These are phyloP conservation scores for Alloteropsis angusta DNA, from an alignment of 202 grass and related monocot genomes.

Conservation along the genomic window DNA sequence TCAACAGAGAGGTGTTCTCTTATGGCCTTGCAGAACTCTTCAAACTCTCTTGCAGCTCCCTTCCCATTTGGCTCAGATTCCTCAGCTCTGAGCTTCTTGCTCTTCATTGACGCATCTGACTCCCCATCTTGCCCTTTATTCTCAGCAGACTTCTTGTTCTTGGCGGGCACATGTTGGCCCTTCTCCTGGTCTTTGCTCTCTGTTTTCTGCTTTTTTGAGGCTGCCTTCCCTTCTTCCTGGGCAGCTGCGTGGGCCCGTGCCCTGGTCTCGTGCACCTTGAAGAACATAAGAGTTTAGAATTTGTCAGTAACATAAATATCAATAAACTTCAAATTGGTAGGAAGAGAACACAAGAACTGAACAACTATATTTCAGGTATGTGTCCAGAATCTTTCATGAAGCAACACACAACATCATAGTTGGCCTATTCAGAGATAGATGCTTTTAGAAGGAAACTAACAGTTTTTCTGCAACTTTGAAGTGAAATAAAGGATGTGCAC, in stretches of 20 bases:
- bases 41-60: constrained; percentile 25
- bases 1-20: constrained; percentile 49
- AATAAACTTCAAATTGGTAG: background rate
- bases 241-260: constrained; percentile 37
- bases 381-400: background rate
- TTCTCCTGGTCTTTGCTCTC: constrained; percentile 33
- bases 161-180: constrained; percentile 27
- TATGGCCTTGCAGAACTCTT: constrained; percentile 57
- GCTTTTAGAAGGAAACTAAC: background rate
- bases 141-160: constrained; percentile 37
- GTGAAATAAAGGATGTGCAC: background rate
- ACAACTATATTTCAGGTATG: background rate
- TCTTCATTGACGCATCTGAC: constrained; percentile 19
- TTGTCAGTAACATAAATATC: background rate
- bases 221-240: constrained; percentile 53
- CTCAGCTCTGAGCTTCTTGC: constrained; percentile 27
- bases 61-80: constrained; percentile 33
- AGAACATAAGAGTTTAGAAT: constrained; percentile 12
- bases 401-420: background rate
- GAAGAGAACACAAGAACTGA: background rate
- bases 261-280: constrained; percentile 71
- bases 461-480: background rate
- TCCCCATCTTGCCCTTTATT: constrained; percentile 10
- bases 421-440: background rate
- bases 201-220: constrained; percentile 39